Percentiles rank a stretch among this genome's conserved stretches.
phyloP scores from a whole-genome alignment of 805 yeast species.

The Nakazawaea ishiwadae region DNA sequence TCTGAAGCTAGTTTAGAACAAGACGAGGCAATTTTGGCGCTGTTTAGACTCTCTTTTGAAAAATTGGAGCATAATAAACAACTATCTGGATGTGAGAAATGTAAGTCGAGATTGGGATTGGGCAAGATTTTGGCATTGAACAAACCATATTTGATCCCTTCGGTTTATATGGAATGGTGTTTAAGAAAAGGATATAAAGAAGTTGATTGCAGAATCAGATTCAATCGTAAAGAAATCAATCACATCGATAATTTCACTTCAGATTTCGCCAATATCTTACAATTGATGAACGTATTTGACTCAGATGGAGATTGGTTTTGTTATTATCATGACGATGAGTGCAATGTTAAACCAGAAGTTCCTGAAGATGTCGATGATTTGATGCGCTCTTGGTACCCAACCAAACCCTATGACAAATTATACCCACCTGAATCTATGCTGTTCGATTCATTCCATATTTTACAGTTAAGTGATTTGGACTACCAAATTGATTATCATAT shows the following conservation, averaged over 20 bases:
- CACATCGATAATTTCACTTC: slow-evolving; percentile 18
- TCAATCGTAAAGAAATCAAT: slow-evolving; percentile 15
- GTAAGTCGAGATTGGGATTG: slow-evolving; percentile 11
- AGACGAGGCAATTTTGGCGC: slow-evolving; percentile 15
- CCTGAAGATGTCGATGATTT: slow-evolving; percentile 11
- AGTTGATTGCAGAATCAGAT: slow-evolving; percentile 18
- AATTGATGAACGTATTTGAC: slow-evolving; percentile 21
- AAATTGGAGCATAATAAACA: slow-evolving; percentile 14
- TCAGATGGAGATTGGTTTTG: slow-evolving; percentile 27
- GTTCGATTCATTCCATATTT: slow-evolving; percentile 28
- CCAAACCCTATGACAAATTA: slow-evolving; percentile 9
- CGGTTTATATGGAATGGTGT: slow-evolving; percentile 22
- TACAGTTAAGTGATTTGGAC: slow-evolving; percentile 38
- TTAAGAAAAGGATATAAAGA: slow-evolving; percentile 16
- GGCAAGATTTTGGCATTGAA: slow-evolving; percentile 17
- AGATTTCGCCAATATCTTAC: slow-evolving; percentile 22
- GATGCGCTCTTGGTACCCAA: slow-evolving; percentile 11
- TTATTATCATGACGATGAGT: slow-evolving; percentile 19
- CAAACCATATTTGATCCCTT: slow-evolving; percentile 21
- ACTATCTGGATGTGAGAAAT: slow-evolving; percentile 10
- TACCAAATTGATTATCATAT: slow-evolving; percentile 32
- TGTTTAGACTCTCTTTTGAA: slow-evolving; percentile 15
- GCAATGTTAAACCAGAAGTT: slow-evolving; percentile 13
- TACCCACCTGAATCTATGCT: slow-evolving; percentile 12
- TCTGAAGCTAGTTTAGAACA: background rate